These are phyloP conservation scores for Rhodomyrtus psidioides DNA, from an alignment of 441 rosid species.

Conservation along the genomic window DNA sequence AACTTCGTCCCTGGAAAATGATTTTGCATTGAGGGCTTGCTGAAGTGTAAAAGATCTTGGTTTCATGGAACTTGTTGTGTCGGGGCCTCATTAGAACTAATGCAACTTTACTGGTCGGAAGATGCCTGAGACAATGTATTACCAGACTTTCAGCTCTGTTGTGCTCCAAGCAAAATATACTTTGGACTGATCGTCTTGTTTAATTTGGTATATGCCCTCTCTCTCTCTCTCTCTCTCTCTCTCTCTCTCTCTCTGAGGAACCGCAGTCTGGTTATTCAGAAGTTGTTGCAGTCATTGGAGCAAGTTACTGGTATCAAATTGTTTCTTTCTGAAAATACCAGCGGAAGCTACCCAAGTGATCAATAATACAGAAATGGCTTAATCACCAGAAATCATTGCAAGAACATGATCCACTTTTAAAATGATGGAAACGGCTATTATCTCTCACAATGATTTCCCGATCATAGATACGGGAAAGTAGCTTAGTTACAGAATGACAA, in stretches of 20 bases:
- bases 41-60: background rate
- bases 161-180: background rate
- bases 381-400: constrained; percentile 54
- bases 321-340: background rate
- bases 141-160: background rate
- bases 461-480: constrained; percentile 32
- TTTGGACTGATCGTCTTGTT: background rate
- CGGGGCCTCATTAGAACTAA: constrained; percentile 1
- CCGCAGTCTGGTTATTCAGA: background rate
- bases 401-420: constrained; percentile 43
- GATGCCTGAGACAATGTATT: background rate
- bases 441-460: constrained; percentile 52
- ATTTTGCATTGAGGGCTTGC: constrained; percentile 7
- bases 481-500: constrained; percentile 43
- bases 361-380: background rate
- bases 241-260: background rate
- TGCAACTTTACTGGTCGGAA: constrained; percentile 1
- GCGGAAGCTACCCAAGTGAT: background rate
- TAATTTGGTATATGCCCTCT: background rate
- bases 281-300: background rate
- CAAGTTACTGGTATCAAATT: background rate
- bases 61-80: background rate
- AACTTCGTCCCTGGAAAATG: constrained; percentile 91
- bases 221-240: background rate
- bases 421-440: constrained; percentile 49